phyloP scores from a whole-genome alignment of 108 stramenopile genomes.

The Aurantiochytrium sp. region DNA sequence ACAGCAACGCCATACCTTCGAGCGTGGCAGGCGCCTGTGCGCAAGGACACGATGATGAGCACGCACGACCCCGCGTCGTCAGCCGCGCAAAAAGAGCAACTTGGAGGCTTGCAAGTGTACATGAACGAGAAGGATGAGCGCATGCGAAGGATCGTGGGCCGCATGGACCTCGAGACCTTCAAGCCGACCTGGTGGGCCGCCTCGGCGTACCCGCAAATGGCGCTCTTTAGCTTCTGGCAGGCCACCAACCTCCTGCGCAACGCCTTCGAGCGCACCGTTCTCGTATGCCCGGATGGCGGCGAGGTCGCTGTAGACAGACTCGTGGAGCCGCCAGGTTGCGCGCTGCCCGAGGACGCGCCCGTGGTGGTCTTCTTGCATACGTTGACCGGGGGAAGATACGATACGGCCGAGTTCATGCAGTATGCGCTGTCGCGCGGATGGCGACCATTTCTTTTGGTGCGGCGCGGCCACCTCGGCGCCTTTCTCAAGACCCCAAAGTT shows the following conservation, averaged over 20 bases:
- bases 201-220: background rate
- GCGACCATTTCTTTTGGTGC: background rate
- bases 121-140: background rate
- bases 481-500: background rate
- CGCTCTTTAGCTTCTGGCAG: background rate
- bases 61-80: too few relatives aligned
- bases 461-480: background rate
- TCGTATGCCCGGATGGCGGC: background rate
- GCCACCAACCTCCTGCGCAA: background rate
- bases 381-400: background rate
- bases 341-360: background rate
- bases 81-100: too few relatives aligned
- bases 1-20: too few relatives aligned
- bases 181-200: background rate
- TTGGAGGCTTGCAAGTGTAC: too few relatives aligned
- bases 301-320: background rate
- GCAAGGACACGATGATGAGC: too few relatives aligned
- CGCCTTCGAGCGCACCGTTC: background rate
- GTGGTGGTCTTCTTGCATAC: background rate
- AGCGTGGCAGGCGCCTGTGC: too few relatives aligned
- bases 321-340: background rate
- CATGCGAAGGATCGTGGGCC: background rate
- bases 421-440: background rate
- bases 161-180: background rate
- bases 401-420: background rate